Percentiles rank a stretch among this genome's conserved stretches.
These are phyloP conservation scores for Mortierella sp. DNA, from an alignment of 371 early-diverging fungal species.

Conservation along the genomic window DNA sequence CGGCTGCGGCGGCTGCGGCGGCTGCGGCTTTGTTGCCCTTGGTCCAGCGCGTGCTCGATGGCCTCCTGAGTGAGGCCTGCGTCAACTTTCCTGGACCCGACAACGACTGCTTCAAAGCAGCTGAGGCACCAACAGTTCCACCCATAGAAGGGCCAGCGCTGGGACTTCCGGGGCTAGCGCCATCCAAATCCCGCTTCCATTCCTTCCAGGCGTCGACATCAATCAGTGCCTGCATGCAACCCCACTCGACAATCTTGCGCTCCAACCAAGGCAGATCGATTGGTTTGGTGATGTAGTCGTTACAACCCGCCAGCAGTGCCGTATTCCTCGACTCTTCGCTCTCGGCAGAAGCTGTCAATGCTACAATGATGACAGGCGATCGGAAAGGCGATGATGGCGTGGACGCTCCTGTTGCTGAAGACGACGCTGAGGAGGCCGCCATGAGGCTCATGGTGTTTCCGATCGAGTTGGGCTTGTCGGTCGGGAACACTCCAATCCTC, in stretches of 20 bases:
- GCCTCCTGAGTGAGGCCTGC: constrained; percentile 36
- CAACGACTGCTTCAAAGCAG: constrained; percentile 26
- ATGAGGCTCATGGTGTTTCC: constrained; percentile 25
- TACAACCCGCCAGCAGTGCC: constrained; percentile 91
- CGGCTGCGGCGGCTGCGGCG: constrained; percentile 24
- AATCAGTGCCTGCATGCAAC: constrained; percentile 93
- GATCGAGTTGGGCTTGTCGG: constrained; percentile 44
- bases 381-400: constrained; percentile 64
- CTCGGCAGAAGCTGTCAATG: constrained; percentile 86
- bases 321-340: constrained; percentile 80
- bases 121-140: background rate
- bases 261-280: constrained; percentile 88
- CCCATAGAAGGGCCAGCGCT: background rate
- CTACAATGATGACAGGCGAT: constrained; percentile 91
- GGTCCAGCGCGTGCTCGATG: constrained; percentile 45
- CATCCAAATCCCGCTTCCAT: constrained; percentile 66
- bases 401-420: constrained; percentile 16
- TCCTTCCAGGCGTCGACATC: constrained; percentile 88
- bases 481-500: constrained; percentile 71
- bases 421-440: constrained; percentile 6
- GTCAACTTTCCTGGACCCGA: constrained; percentile 24
- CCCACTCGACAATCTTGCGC: constrained; percentile 93
- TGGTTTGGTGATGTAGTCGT: constrained; percentile 92
- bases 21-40: constrained; percentile 37
- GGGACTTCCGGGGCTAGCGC: constrained; percentile 26